These are phyloP conservation scores for Theileria sp. DNA, from an alignment of 169 alveolate genomes.

Conservation along the genomic window DNA sequence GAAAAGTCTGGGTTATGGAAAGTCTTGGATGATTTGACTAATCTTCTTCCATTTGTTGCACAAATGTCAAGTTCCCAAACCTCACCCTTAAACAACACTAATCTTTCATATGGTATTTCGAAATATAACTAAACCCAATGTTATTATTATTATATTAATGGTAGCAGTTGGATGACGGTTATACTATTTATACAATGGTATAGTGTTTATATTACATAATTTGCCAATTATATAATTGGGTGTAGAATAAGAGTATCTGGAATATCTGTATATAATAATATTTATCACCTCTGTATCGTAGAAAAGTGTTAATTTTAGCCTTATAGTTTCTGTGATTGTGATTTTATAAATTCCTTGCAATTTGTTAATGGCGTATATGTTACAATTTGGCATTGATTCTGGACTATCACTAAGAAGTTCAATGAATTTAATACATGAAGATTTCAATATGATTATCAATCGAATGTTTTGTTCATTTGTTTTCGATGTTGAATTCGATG, in stretches of 20 bases:
- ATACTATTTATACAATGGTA: too few relatives aligned
- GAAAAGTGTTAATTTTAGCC: slow-evolving; percentile 22
- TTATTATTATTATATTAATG: too few relatives aligned
- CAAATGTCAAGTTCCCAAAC: slow-evolving; percentile 49
- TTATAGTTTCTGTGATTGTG: slow-evolving; percentile 18
- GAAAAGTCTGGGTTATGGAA: neutral
- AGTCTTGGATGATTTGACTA: neutral
- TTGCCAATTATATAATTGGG: too few relatives aligned
- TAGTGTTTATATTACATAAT: too few relatives aligned
- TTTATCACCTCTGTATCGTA: slow-evolving; percentile 48
- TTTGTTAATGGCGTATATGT: neutral
- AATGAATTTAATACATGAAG: neutral
- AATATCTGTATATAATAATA: too few relatives aligned
- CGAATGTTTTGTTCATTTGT: neutral
- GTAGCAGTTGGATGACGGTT: too few relatives aligned
- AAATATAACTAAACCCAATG: neutral
- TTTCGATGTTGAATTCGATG: neutral
- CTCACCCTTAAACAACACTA: slow-evolving; percentile 19
- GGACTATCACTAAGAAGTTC: neutral
- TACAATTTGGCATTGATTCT: neutral
- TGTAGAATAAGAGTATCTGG: too few relatives aligned
- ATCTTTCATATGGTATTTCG: slow-evolving; percentile 9
- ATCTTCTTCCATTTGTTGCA: slow-evolving; percentile 50
- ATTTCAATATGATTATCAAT: neutral
- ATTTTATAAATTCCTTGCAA: slow-evolving; percentile 43